Percentiles rank a stretch among this genome's conserved stretches.
Conservation (phyloP, 176 grass and related monocot genomes). For the Saccharum officinarum region DNA sequence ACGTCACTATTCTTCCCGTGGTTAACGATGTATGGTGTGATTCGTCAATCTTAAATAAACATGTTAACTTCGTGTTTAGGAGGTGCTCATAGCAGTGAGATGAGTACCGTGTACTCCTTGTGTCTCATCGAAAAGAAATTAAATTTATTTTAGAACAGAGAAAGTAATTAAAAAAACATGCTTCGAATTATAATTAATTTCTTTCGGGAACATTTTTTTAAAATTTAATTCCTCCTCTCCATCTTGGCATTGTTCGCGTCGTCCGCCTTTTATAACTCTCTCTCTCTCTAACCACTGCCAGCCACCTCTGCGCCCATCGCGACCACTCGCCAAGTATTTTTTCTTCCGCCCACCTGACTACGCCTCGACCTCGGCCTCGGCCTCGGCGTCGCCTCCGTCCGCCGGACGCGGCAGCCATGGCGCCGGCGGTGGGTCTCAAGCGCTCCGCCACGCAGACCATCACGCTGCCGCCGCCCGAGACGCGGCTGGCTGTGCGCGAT, state of each 20-base stretch:
- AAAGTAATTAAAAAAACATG: neutral
- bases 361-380: constrained; percentile 2
- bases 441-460: constrained; percentile 63
- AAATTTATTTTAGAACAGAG: neutral
- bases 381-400: neutral
- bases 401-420: constrained; percentile 65
- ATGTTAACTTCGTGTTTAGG: neutral
- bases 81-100: neutral
- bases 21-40: too few species aligned
- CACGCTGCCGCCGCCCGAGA: constrained; percentile 50
- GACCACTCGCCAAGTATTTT: neutral
- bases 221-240: constrained; percentile 2
- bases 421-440: constrained; percentile 65
- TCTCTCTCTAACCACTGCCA: constrained; percentile 28
- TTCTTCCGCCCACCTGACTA: constrained; percentile 15
- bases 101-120: neutral
- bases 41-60: neutral
- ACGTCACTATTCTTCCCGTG: accelerated
- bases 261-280: constrained; percentile 10
- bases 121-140: neutral
- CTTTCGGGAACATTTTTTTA: neutral
- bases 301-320: constrained; percentile 16
- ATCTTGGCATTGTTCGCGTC: constrained; percentile 34
- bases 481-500: constrained; percentile 59
- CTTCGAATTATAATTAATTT: neutral